Base-by-base conservation (phyloP, 352 stramenopile species). In the Phytophthora pisi region DNA sequence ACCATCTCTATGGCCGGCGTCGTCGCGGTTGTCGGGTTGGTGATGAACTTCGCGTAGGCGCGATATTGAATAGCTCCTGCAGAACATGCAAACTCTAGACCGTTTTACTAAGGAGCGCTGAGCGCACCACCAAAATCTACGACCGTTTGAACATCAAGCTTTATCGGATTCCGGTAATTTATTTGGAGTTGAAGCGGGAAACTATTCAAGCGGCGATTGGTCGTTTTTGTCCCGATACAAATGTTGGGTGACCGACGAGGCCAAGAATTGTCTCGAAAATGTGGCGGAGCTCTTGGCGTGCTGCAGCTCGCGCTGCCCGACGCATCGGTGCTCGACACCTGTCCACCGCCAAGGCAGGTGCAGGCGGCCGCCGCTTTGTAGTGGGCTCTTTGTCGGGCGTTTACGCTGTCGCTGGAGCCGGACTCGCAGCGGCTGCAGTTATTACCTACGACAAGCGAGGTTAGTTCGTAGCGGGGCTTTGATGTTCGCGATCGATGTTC, bases 241-340 rank as follows among this genome's bases (percentile, higher is more conserved):
- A 50, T 57, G 36, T 31, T 58, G n/a, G 31, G 28, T 61, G 30
- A 45, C 20, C 42, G 55, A 13, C 1, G 36, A 23, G 26, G 15
- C 42, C 45, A 38, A 11, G 51, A 70, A 64, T 62, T 65, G 30
- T 63, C 38, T 51, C 38, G 53, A 73, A 70, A 24, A 74, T 77
- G 69, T 77, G 70, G 69, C 43, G 54, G 53, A 74, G 42, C 38
- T 72, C 56, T 40, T 71, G 57, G 61, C 49, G 57, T 38, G 43
- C 47, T 23, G 50, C 50, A 5, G 50, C 56, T 24, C 38, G 56
- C 10, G 46, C 53, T 26, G 57, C 51, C 3, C 18, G 30, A 28
- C 46, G 51, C 40, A 18, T 26, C 9, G 53, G 49, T 0, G 52
- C 52, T 16, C 65, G 52, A 34, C 61, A 43, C 24, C 34, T 72